Base-by-base conservation (phyloP, 2,329 filamentous ascomycete genomes). In the Ophiostoma himal-ulmi region DNA sequence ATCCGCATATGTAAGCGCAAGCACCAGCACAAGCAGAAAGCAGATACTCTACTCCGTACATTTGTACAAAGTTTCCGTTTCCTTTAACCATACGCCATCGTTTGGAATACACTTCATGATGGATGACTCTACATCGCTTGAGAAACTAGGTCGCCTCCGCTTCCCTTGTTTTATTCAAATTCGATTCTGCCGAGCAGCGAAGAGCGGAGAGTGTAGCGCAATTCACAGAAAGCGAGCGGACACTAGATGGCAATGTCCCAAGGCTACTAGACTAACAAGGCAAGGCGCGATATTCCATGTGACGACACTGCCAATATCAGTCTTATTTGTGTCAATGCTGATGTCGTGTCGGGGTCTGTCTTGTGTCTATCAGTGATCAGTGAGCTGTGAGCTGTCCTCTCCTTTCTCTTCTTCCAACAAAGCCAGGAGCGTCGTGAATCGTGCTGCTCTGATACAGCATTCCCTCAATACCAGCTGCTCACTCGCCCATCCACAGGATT, bases 281-380 rank as follows among this genome's bases (percentile, higher is more conserved):
- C 62, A 22, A 39, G 62, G 36, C 36, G 34, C 30, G 62, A 39
- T 65, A 39, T 64, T 41, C 62, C 62, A 65, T 65, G 62, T 41
- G 62, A 64, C 36, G 62, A 36, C 57, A 60, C 60, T 57, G 11
- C 7, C 26, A 65, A 39, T 22, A 22, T 65, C 62, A 22, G 34
- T 62, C 54, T 54, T 4, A 34, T 62, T 62, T 34, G 54, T 60
- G 11, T 26, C 52, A 11, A 57, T 26, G 2, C 17, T 26, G n/a
- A 6, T 7, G 20, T 48, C 44, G 14, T 6, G 30, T 30, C 30
- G 30, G 30, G 30, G 30, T 30, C 3, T 30, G 30, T 30, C 30
- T 30, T 30, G 30, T 30, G 37, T 39, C 37, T 39, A 39, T 39
- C 37, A 39, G 37, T 39, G 37, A 39, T 13, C 37, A 11, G 37